These are phyloP conservation scores for Pseudogymnoascus pannorum DNA, from an alignment of 2,329 filamentous ascomycete species.

Conservation along the genomic window DNA sequence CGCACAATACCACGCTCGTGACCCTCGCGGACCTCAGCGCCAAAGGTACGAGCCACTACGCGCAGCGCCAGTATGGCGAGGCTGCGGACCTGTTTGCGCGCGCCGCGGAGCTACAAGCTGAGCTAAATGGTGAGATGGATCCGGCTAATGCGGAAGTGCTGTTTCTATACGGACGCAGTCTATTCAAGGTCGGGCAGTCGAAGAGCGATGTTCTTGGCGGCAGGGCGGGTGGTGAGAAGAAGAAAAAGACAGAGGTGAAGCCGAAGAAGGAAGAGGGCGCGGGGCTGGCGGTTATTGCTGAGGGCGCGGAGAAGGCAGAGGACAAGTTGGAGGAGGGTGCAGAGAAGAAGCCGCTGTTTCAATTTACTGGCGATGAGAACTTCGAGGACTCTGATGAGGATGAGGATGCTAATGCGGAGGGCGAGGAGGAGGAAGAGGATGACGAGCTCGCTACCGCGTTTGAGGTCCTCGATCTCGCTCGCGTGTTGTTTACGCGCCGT, in stretches of 20 bases:
- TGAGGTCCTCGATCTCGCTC: constrained; percentile 75
- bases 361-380: constrained; percentile 91
- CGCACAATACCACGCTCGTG: constrained; percentile 39
- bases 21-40: constrained; percentile 71
- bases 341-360: constrained; percentile 72
- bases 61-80: constrained; percentile 78
- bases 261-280: constrained; percentile 34
- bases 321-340: constrained; percentile 34
- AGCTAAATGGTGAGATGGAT: constrained; percentile 86
- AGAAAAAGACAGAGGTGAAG: constrained; percentile 38
- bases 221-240: constrained; percentile 56
- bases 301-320: constrained; percentile 23
- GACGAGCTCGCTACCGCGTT: constrained; percentile 75
- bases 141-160: constrained; percentile 88
- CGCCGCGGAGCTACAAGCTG: constrained; percentile 82
- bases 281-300: constrained; percentile 33
- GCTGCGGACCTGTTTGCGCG: constrained; percentile 83
- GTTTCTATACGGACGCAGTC: constrained; percentile 85
- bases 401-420: constrained; percentile 24
- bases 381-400: constrained; percentile 73
- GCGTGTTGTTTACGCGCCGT: constrained; percentile 54
- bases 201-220: constrained; percentile 93
- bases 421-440: constrained; percentile 49
- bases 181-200: constrained; percentile 89
- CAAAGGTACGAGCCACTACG: constrained; percentile 77